Base-by-base conservation (phyloP, 768 basidiomycete genomes). In the Glaciozyma martinii region DNA sequence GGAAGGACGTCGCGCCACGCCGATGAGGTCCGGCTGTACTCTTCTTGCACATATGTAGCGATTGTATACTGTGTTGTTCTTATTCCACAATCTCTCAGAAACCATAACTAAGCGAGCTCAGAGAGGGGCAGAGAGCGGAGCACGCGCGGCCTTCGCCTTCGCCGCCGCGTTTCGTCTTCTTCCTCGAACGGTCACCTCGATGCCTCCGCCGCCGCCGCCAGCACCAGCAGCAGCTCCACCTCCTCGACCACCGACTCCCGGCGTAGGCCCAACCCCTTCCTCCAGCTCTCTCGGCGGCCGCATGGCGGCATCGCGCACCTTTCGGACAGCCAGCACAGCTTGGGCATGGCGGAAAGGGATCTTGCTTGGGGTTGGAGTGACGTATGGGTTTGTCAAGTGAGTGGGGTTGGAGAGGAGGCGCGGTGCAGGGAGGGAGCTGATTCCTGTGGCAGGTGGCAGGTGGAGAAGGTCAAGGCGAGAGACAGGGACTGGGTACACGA, bases 401-500 rank as follows among this genome's bases (percentile, higher is more conserved):
- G 64, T 63, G 1, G 15, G n/a, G 30, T 1, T 8, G 15, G 3
- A 19, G 6, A 4, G 21, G n/a, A 9, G 12, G n/a, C 15, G 23
- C 33, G 49, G 23, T 7, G 37, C 27, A 30, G 53, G 50, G 15
- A 53, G 19, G 30, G 3, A 29, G 21, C 13, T 12, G 18, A 33
- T 6, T 2, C 15, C 23, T 10, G 10, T 13, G 9, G 23, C 49
- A 50, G 49, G 49, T 50, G 49, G 49, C 23, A 50, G 49, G n/a
- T n/a, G n/a, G n/a, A n/a, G n/a, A 50, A 50, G 25, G n/a, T 25
- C 49, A 50, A 57, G 43, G 71, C 67, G 7, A 27, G 50, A 27
- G 60, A 66, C 49, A 58, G 71, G n/a, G 71, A 71, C 54, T 40
- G 49, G 12, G 55, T 71, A 10, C 65, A 66, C 25, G 56, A 61